These are phyloP conservation scores for Talaromyces funiculosus DNA, from an alignment of 2,329 filamentous ascomycete genomes.

Conservation along the genomic window DNA sequence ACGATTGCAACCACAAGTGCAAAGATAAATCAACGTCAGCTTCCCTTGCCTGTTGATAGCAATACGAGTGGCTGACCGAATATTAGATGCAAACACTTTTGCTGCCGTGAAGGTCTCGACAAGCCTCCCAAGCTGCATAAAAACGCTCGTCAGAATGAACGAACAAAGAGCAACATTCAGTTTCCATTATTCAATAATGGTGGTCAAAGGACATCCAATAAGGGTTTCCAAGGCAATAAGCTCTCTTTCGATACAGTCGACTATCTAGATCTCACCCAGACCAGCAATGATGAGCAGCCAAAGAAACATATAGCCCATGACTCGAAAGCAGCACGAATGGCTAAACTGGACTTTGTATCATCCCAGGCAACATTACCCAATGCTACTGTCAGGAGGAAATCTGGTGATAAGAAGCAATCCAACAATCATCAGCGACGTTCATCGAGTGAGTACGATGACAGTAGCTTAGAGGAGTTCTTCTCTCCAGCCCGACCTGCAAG, in stretches of 20 bases:
- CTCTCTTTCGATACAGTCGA: slow-evolving; percentile 3
- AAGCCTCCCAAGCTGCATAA: slow-evolving; percentile 50
- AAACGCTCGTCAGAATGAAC: slow-evolving; percentile 17
- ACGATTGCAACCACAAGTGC: slow-evolving; percentile 68
- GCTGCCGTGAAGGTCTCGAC: slow-evolving; percentile 65
- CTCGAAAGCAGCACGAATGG: slow-evolving; percentile 1
- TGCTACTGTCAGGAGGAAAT: neutral
- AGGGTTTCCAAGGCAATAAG: neutral
- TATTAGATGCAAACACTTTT: slow-evolving; percentile 61
- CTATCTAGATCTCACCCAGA: slow-evolving; percentile 10
- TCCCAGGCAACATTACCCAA: neutral
- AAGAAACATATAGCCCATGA: neutral
- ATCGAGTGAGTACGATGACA: slow-evolving; percentile 32
- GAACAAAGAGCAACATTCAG: slow-evolving; percentile 26
- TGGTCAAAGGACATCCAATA: slow-evolving; percentile 19
- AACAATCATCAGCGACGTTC: slow-evolving; percentile 12
- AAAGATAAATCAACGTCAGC: slow-evolving; percentile 49
- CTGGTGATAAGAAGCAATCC: neutral
- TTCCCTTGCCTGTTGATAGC: no score
- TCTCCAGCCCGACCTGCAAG: slow-evolving; percentile 25
- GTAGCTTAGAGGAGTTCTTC: slow-evolving; percentile 31
- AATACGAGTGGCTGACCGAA: slow-evolving; percentile 9
- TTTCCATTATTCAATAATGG: slow-evolving; percentile 26
- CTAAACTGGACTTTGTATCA: slow-evolving; percentile 7
- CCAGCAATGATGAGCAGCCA: neutral